Conservation (phyloP, 1,284 basidiomycete species). For the Schizopora paradoxa region DNA sequence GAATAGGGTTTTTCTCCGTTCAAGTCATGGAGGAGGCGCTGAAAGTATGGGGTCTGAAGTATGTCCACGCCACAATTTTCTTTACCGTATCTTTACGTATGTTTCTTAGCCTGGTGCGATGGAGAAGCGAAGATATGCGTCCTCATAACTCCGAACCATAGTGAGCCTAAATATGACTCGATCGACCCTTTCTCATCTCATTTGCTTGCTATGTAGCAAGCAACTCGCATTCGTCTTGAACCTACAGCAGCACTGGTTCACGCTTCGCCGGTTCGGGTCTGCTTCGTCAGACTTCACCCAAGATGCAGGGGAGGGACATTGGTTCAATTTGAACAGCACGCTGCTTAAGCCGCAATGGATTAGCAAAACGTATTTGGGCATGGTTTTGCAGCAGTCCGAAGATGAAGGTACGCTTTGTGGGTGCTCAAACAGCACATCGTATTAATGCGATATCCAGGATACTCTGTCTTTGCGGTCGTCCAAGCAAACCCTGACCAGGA, state of each 20-base stretch:
- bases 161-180: slow-evolving; percentile 39
- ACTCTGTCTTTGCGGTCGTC: slow-evolving; percentile 81
- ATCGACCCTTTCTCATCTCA: slow-evolving; percentile 4
- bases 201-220: slow-evolving; percentile 40
- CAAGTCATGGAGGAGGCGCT: slow-evolving; percentile 79
- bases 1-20: slow-evolving; percentile 78
- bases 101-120: slow-evolving; percentile 58
- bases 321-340: slow-evolving; percentile 91
- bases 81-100: slow-evolving; percentile 26
- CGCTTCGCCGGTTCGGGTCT: slow-evolving; percentile 76
- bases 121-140: slow-evolving; percentile 81
- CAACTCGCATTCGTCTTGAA: slow-evolving; percentile 90
- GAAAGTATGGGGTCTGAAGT: slow-evolving; percentile 80
- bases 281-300: slow-evolving; percentile 34
- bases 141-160: slow-evolving; percentile 73
- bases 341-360: slow-evolving; percentile 75
- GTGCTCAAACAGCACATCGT: background rate
- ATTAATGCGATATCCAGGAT: slow-evolving; percentile 46
- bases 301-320: slow-evolving; percentile 58
- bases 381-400: slow-evolving; percentile 87
- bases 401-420: slow-evolving; percentile 52
- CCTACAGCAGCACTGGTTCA: slow-evolving; percentile 84
- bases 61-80: slow-evolving; percentile 21
- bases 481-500: slow-evolving; percentile 43
- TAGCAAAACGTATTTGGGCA: slow-evolving; percentile 74